A percentile compares a stretch with the other conserved stretches of the same genome.
phyloP scores from a whole-genome alignment of 129 eudicot genomes.

The Arctium minus region DNA sequence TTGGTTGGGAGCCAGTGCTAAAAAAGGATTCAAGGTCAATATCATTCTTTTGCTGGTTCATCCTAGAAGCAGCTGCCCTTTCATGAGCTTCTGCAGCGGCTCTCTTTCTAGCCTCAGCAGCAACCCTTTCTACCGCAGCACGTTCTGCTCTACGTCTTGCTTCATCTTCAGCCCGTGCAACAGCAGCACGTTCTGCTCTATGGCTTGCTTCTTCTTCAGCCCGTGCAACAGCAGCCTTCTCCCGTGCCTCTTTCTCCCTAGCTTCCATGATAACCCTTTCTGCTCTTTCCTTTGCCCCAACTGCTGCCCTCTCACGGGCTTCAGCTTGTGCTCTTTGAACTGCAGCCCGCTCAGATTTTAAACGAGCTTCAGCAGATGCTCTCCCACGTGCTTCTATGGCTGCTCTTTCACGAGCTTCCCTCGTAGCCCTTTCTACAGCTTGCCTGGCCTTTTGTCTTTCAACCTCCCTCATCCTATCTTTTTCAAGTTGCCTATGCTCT shows the following conservation, averaged over 20 bases:
- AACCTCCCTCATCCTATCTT: conserved; percentile 51
- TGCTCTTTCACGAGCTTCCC: conserved; percentile 68
- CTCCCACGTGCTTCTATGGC: conserved; percentile 58
- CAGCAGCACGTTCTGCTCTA: conserved; percentile 5
- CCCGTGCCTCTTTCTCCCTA: conserved; percentile 46
- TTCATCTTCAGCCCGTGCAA: conserved; percentile 46
- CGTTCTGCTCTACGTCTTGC: conserved; percentile 57
- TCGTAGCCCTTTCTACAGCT: conserved; percentile 67
- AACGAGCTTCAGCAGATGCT: conserved; percentile 46
- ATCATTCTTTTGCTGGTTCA: conserved; percentile 63
- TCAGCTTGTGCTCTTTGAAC: conserved; percentile 80
- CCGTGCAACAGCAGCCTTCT: conserved; percentile 32
- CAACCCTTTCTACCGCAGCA: conserved; percentile 53
- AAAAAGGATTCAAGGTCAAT: conserved; percentile 73
- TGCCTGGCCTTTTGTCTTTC: conserved; percentile 64
- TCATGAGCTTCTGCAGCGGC: conserved; percentile 62
- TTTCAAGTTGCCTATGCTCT: conserved; percentile 46
- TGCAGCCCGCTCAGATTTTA: conserved; percentile 55
- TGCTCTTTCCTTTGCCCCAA: conserved; percentile 69
- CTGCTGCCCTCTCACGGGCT: conserved; percentile 83
- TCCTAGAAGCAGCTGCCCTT: conserved; percentile 53
- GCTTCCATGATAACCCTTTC: conserved; percentile 68
- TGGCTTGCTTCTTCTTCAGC: too few relatives aligned
- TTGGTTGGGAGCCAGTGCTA: conserved; percentile 55
- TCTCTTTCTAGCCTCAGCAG: conserved; percentile 61